These are phyloP conservation scores for Naematelia encephala DNA, from an alignment of 768 basidiomycete species.

Conservation along the genomic window DNA sequence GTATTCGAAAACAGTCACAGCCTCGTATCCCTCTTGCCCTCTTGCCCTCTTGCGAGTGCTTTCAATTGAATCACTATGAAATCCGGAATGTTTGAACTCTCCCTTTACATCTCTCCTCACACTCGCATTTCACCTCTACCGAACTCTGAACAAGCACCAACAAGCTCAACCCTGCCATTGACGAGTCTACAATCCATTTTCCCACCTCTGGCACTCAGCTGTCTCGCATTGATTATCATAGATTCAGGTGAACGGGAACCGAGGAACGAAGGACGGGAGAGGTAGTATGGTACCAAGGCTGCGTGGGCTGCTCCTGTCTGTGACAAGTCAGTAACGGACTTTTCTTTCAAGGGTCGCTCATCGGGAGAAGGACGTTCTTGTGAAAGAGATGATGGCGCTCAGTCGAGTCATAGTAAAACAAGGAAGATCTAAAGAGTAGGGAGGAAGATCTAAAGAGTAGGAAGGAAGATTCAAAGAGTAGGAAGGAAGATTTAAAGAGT, in stretches of 20 bases:
- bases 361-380: too few species aligned
- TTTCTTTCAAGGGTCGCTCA: too few species aligned
- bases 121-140: conserved; percentile 11
- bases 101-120: neutral
- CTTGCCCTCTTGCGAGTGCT: too few species aligned
- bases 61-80: too few species aligned
- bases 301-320: conserved; percentile 38
- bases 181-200: conserved; percentile 14
- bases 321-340: neutral
- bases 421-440: too few species aligned
- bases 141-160: conserved; percentile 13
- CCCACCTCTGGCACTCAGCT: conserved; percentile 23
- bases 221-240: conserved; percentile 17
- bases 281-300: conserved; percentile 28
- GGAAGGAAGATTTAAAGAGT: neutral
- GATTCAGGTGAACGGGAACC: conserved; percentile 9
- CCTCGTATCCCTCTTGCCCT: too few species aligned
- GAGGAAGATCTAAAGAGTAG: neutral
- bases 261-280: conserved; percentile 8
- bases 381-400: too few species aligned
- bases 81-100: too few species aligned
- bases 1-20: too few species aligned
- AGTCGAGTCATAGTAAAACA: too few species aligned
- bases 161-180: conserved; percentile 12
- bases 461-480: neutral